Conservation (phyloP, 495 filamentous ascomycete species). For the Glonium stellatum region DNA sequence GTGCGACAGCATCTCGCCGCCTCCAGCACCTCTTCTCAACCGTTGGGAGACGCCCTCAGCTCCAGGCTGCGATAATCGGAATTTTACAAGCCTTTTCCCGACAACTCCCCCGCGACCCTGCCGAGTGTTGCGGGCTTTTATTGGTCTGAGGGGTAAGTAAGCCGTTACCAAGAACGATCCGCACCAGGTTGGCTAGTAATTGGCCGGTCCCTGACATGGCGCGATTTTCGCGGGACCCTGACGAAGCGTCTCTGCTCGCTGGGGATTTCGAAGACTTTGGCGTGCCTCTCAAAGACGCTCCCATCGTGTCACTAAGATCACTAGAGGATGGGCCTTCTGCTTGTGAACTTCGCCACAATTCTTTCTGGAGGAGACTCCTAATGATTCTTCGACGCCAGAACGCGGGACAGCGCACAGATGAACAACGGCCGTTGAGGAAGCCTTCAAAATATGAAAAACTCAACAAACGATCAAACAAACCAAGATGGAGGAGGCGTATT, state of each 20-base stretch:
- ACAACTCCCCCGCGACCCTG: not conserved
- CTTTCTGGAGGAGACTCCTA: slow-evolving; percentile 10
- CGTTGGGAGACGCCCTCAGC: not conserved
- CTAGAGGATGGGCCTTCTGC: slow-evolving; percentile 17
- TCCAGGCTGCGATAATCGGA: not conserved
- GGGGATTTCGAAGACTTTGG: slow-evolving; percentile 7
- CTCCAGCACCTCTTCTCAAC: not conserved
- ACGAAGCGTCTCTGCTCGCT: not conserved
- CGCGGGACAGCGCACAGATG: not conserved
- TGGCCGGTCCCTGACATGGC: slow-evolving; percentile 17
- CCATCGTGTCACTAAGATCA: slow-evolving; percentile 17
- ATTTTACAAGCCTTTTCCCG: not conserved
- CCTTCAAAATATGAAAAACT: not conserved
- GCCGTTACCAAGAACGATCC: slow-evolving; percentile 2
- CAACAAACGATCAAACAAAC: not conserved
- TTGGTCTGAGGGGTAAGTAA: too few relatives aligned
- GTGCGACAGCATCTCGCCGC: too few relatives aligned
- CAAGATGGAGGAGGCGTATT: slow-evolving; percentile 17
- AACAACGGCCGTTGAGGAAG: not conserved
- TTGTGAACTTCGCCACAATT: not conserved
- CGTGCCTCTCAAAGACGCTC: slow-evolving; percentile 14
- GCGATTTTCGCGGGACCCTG: not conserved
- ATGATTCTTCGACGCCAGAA: slow-evolving; percentile 10
- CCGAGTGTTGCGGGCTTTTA: not conserved
- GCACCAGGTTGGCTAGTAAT: slow-evolving; percentile 3